These are phyloP conservation scores for Fragaria nilgerrensis DNA, from an alignment of 306 rosid species.

Conservation along the genomic window DNA sequence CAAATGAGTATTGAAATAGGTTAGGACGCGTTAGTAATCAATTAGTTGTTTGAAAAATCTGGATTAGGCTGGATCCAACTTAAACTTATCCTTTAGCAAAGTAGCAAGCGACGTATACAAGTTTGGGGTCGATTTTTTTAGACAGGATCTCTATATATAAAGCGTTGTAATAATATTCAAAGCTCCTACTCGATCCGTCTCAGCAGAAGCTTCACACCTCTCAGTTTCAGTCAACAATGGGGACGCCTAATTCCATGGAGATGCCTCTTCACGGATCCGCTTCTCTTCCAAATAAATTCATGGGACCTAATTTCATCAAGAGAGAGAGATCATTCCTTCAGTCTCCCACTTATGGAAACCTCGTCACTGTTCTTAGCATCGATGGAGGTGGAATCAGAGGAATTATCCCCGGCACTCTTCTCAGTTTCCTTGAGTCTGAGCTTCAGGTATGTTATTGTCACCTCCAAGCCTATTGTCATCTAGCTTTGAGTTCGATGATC, in stretches of 20 bases:
- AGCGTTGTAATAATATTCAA: background rate
- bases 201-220: background rate
- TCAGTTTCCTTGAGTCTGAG: conserved; percentile 52
- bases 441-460: conserved; percentile 41
- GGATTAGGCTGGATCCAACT: background rate
- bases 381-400: conserved; percentile 73
- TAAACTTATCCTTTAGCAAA: background rate
- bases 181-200: background rate
- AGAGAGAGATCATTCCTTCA: conserved; percentile 23
- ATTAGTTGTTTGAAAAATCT: background rate
- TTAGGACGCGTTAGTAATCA: background rate
- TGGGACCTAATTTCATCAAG: background rate
- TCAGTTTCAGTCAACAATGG: background rate
- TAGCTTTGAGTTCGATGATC: background rate
- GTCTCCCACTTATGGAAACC: conserved; percentile 57
- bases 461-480: background rate
- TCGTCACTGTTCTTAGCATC: conserved; percentile 59
- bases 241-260: background rate
- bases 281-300: background rate
- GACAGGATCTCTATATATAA: background rate
- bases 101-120: background rate
- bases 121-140: background rate
- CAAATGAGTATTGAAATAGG: background rate
- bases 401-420: conserved; percentile 51
- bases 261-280: background rate